These are phyloP conservation scores for Pseudogymnoascus sp. DNA, from an alignment of 2,329 filamentous ascomycete genomes.

Conservation along the genomic window DNA sequence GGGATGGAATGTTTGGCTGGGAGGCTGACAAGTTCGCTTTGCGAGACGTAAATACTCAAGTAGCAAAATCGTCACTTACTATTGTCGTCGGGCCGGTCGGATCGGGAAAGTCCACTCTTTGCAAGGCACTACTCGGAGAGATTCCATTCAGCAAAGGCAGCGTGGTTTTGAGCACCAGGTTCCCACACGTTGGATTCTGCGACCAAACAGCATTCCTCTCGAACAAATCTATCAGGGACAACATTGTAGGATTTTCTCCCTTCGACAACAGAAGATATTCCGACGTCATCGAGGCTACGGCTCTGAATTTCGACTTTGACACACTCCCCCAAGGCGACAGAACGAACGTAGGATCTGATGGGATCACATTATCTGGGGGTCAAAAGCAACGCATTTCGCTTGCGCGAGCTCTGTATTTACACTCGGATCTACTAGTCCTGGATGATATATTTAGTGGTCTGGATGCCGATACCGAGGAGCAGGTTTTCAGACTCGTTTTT, in stretches of 20 bases:
- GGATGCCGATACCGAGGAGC: constrained; percentile 19
- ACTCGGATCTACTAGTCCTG: constrained; percentile 14
- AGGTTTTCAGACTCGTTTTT: constrained; percentile 16
- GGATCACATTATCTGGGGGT: constrained; percentile 16
- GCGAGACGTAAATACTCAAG: constrained; percentile 13
- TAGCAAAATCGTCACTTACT: constrained; percentile 20
- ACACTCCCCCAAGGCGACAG: constrained; percentile 19
- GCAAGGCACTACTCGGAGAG: constrained; percentile 29
- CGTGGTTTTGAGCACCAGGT: constrained; percentile 15
- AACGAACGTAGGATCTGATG: constrained; percentile 20
- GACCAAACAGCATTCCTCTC: constrained; percentile 36
- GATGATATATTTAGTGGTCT: constrained; percentile 23
- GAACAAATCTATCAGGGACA: constrained; percentile 32
- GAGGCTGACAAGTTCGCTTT: constrained; percentile 19
- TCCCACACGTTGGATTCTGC: constrained; percentile 31
- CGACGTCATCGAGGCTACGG: constrained; percentile 19
- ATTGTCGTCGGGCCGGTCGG: constrained; percentile 24
- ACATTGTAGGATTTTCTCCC: constrained; percentile 28
- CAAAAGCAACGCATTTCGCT: constrained; percentile 17
- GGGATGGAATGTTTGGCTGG: constrained; percentile 24
- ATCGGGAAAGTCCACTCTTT: constrained; percentile 30
- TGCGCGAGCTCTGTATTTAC: constrained; percentile 17
- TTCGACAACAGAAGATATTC: constrained; percentile 23
- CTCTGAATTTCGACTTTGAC: constrained; percentile 20
- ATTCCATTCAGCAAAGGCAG: constrained; percentile 24